Evolutionary conservation across 2,329 filamentous ascomycete species (phyloP), one percentile per base, ranked within the genome.

Genomic region (Plectosphaerella plurivora): DNA sequence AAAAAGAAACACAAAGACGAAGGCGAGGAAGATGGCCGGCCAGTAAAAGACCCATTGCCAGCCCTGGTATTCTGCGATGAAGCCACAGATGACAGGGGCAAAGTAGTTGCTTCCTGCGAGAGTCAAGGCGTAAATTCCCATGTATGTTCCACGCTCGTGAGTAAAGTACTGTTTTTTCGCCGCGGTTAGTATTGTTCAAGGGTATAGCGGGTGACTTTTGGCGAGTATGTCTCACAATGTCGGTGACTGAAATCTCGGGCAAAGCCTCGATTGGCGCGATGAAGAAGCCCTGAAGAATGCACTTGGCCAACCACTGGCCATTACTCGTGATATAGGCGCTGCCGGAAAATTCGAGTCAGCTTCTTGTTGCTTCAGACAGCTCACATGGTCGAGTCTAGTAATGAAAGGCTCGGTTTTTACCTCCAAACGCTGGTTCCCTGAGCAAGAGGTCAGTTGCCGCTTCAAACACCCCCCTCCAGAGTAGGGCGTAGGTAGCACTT

Each of bases 221-320:
- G 20, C 7, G 16, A 36, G 33, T 9, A 36, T 36, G 8, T 36
- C 33, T 36, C 33, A 70, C 69, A 10, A 75, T 59, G 45, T 75
- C 73, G 0, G 73, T 68, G 16, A 75, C 65, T 2, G 67, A 73
- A 0, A 74, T 71, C 57, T 77, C 74, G 15, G 73, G 72, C 2
- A 78, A 62, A 1, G 73, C 68, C 57, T 78, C 75, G 28, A 77
- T 72, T 1, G 74, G 74, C 3, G 74, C 66, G 10, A 64, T 65
- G 39, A 77, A 68, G 55, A 77, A 68, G 7, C 75, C 75, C 4
- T 68, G 65, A 1, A 78, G 58, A 8, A 77, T 68, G 42, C 73
- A 68, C 24, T 71, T 68, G 25, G 72, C 73, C n/a, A 73, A 68
- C 72, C 74, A 77, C 54, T 75, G 68, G 2, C 66, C 67, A 3